phyloP scores from a whole-genome alignment of 2,329 filamentous ascomycete species.

The Stagonosporopsis cucurbitacearum region DNA sequence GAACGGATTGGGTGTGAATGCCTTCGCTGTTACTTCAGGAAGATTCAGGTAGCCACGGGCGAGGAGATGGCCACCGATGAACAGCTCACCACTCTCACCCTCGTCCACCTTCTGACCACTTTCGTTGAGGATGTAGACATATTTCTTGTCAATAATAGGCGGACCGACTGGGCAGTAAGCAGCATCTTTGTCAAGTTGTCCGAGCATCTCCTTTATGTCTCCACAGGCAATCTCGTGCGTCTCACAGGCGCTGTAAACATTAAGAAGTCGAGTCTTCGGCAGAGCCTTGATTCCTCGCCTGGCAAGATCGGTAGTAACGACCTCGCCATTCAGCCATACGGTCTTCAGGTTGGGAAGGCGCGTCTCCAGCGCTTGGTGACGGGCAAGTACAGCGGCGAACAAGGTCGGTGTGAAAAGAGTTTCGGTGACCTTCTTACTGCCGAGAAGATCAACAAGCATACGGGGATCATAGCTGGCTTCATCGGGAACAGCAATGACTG shows the following conservation, averaged over 20 bases:
- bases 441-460: slow-evolving; percentile 73
- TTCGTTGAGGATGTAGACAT: slow-evolving; percentile 76
- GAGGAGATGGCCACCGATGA: slow-evolving; percentile 71
- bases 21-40: slow-evolving; percentile 77
- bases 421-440: slow-evolving; percentile 72
- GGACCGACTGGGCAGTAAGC: slow-evolving; percentile 77
- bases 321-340: slow-evolving; percentile 82
- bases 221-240: slow-evolving; percentile 82
- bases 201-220: slow-evolving; percentile 72
- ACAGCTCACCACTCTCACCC: slow-evolving; percentile 74
- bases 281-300: slow-evolving; percentile 71
- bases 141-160: slow-evolving; percentile 67
- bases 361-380: slow-evolving; percentile 69
- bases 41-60: slow-evolving; percentile 80
- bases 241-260: slow-evolving; percentile 83
- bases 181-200: slow-evolving; percentile 60
- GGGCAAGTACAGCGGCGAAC: slow-evolving; percentile 73
- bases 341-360: slow-evolving; percentile 71
- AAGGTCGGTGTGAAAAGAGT: slow-evolving; percentile 85
- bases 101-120: slow-evolving; percentile 66
- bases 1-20: slow-evolving; percentile 73
- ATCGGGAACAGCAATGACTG: slow-evolving; percentile 76
- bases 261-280: slow-evolving; percentile 73
- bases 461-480: slow-evolving; percentile 79
- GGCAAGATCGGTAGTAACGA: slow-evolving; percentile 79